Conservation (phyloP, 2,329 filamentous ascomycete species). For the Paramyrothecium sp. region DNA sequence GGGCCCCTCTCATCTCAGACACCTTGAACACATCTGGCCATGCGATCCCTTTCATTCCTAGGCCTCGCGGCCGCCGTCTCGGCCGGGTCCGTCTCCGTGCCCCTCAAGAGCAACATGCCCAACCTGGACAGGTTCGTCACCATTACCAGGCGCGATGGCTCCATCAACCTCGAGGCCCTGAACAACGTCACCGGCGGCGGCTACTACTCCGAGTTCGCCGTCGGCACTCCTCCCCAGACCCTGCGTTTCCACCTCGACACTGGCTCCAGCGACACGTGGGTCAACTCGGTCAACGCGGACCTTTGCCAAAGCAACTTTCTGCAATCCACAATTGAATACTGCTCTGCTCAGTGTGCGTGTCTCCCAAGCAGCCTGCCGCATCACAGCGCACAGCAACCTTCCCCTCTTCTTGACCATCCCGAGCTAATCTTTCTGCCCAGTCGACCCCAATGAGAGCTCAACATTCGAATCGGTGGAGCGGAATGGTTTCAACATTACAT, state of each 20-base stretch:
- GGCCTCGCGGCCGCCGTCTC: constrained; percentile 13
- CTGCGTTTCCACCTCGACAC: constrained; percentile 59
- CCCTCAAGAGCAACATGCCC: constrained; percentile 10
- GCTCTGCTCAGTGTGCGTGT: constrained; percentile 34
- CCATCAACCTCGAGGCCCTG: constrained; percentile 33
- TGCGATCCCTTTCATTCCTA: constrained; percentile 16
- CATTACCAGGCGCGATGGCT: constrained; percentile 22
- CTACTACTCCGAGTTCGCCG: constrained; percentile 55
- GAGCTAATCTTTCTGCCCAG: constrained; percentile 10
- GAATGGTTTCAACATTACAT: constrained; percentile 56
- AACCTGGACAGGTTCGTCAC: constrained; percentile 9
- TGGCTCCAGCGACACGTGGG: constrained; percentile 63
- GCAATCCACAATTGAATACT: constrained; percentile 32
- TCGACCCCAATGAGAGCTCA: constrained; percentile 43
- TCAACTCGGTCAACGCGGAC: constrained; percentile 55
- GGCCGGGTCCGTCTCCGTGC: constrained; percentile 21
- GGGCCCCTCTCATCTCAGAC: not conserved
- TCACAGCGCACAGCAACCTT: not conserved
- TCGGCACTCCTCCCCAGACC: constrained; percentile 58
- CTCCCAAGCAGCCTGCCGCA: not conserved
- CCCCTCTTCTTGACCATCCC: not conserved
- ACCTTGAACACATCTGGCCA: not conserved
- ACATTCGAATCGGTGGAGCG: constrained; percentile 43
- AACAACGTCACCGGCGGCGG: constrained; percentile 56
- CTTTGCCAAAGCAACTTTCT: constrained; percentile 49